Conservation (phyloP, 2,329 filamentous ascomycete genomes). For the Monosporascus sp. region DNA sequence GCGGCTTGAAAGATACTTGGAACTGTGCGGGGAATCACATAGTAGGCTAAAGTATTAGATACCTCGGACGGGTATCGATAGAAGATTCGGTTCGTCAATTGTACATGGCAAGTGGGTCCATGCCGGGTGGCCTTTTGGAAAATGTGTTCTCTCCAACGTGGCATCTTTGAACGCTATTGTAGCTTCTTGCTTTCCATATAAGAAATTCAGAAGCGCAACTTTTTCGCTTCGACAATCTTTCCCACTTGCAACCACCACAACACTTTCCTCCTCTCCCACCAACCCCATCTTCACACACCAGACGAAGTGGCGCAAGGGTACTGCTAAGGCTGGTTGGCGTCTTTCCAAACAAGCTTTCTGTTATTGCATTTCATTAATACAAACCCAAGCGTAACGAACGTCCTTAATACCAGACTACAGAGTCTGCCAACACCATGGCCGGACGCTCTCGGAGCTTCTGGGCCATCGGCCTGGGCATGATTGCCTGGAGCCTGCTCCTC, state of each 20-base stretch:
- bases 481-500: constrained; percentile 88
- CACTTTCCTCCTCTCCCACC: not conserved
- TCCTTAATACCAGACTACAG: not conserved
- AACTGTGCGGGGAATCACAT: too few relatives aligned
- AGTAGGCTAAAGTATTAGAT: too few relatives aligned
- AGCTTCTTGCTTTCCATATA: constrained; percentile 22
- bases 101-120: not conserved
- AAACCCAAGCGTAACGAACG: not conserved
- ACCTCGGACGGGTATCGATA: too few relatives aligned
- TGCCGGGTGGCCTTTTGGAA: constrained; percentile 19
- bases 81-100: not conserved
- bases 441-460: constrained; percentile 60
- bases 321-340: too few relatives aligned
- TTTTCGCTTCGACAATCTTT: not conserved
- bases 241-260: constrained; percentile 13
- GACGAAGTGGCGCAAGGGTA: too few relatives aligned
- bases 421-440: constrained; percentile 36
- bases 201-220: constrained; percentile 16
- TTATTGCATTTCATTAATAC: too few relatives aligned
- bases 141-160: constrained; percentile 31
- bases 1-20: too few relatives aligned
- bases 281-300: too few relatives aligned
- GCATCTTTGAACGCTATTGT: constrained; percentile 21
- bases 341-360: too few relatives aligned
- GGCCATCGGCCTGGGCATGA: constrained; percentile 78